phyloP scores from a whole-genome alignment of 1,284 basidiomycete species.

The Marasmius sp. region DNA sequence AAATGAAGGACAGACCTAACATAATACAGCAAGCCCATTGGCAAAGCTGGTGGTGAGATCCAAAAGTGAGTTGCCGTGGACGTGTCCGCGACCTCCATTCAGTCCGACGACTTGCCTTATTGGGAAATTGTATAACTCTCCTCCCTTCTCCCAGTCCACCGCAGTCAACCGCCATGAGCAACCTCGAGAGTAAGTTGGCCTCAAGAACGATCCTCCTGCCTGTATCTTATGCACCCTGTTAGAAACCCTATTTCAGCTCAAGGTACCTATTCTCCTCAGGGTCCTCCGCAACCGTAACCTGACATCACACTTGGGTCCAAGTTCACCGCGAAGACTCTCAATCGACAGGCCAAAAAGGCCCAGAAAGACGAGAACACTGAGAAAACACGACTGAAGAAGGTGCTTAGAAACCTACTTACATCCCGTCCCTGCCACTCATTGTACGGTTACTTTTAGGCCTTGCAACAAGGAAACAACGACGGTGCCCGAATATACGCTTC shows the following conservation, averaged over 20 bases:
- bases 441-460: conserved; percentile 61
- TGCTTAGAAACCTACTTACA: conserved; percentile 24
- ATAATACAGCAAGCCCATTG: conserved; percentile 51
- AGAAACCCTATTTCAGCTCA: conserved; percentile 96
- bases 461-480: conserved; percentile 96
- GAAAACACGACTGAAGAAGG: conserved; percentile 90
- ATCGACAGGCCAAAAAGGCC: conserved; percentile 92
- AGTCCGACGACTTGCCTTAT: neutral
- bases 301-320: conserved; percentile 31
- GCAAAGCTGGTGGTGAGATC: neutral
- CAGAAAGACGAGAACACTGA: conserved; percentile 89
- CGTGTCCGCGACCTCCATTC: neutral
- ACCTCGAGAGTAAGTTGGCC: conserved; percentile 80
- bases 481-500: conserved; percentile 99
- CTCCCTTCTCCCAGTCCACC: conserved; percentile 2
- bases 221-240: conserved; percentile 28
- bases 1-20: conserved; percentile 39
- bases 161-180: conserved; percentile 61
- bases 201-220: neutral
- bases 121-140: neutral
- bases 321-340: conserved; percentile 95
- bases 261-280: conserved; percentile 46
- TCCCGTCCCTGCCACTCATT: conserved; percentile 4
- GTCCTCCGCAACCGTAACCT: conserved; percentile 11
- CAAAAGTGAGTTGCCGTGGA: neutral